phyloP scores from a whole-genome alignment of 768 basidiomycete genomes.

The Termitomyces sp. region DNA sequence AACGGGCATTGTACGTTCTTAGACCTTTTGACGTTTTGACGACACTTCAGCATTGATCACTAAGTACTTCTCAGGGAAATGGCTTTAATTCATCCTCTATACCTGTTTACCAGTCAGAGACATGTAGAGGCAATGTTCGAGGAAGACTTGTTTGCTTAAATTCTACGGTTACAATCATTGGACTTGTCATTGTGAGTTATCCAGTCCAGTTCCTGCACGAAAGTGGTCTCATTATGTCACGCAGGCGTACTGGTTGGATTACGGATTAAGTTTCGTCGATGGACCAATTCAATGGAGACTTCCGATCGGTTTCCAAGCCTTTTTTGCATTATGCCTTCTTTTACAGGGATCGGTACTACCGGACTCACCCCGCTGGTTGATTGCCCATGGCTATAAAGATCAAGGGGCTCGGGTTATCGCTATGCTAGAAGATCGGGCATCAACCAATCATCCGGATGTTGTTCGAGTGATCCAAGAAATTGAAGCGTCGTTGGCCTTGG shows the following conservation, averaged over 20 bases:
- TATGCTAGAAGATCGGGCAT: slow-evolving; percentile 26
- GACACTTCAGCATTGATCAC: not conserved
- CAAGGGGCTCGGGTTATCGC: slow-evolving; percentile 30
- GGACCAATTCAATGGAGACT: slow-evolving; percentile 23
- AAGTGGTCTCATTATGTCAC: not conserved
- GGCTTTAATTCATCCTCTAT: slow-evolving; percentile 36
- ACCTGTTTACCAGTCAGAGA: slow-evolving; percentile 35
- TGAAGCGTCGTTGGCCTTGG: slow-evolving; percentile 27
- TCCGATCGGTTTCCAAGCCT: slow-evolving; percentile 29
- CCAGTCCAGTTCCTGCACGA: not conserved
- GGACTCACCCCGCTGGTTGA: slow-evolving; percentile 35
- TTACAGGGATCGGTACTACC: slow-evolving; percentile 28
- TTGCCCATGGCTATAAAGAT: slow-evolving; percentile 28
- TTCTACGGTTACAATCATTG: slow-evolving; percentile 32
- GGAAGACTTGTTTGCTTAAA: slow-evolving; percentile 31
- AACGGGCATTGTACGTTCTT: slow-evolving; percentile 26
- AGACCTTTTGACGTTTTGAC: not conserved
- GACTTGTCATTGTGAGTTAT: slow-evolving; percentile 29
- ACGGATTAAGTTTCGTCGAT: slow-evolving; percentile 30
- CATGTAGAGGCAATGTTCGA: slow-evolving; percentile 28
- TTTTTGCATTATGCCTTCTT: slow-evolving; percentile 32
- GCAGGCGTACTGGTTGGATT: slow-evolving; percentile 35
- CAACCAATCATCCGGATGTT: slow-evolving; percentile 27
- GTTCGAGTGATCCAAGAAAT: slow-evolving; percentile 27
- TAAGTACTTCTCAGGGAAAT: slow-evolving; percentile 23